A percentile compares a stretch with the other conserved stretches of the same genome.
Evolutionary conservation across 2,329 filamentous ascomycete genomes (phyloP).

Genomic region (Neonectria sp.): DNA sequence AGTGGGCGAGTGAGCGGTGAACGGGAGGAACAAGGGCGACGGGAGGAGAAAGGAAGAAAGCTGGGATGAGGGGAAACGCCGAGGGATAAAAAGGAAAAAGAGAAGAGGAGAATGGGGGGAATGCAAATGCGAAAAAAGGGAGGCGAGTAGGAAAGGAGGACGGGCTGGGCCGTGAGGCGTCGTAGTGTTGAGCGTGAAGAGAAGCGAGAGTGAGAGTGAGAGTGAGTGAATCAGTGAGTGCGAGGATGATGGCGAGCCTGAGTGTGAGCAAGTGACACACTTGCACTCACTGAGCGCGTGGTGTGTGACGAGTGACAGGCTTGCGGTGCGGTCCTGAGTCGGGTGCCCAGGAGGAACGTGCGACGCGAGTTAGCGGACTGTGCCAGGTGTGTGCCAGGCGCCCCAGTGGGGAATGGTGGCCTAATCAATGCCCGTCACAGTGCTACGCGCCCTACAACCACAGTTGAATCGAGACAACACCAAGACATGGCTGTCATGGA

Average conservation of each 20-base stretch:
- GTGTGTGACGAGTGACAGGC: conserved; percentile 14
- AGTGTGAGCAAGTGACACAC: conserved; percentile 8
- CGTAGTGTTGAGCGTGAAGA: conserved; percentile 8
- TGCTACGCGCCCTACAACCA: not conserved
- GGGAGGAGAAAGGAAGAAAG: conserved; percentile 14
- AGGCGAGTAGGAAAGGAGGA: conserved; percentile 16
- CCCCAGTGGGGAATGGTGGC: not conserved
- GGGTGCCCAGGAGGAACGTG: conserved; percentile 4
- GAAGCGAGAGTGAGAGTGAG: conserved; percentile 4
- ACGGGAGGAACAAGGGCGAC: conserved; percentile 11
- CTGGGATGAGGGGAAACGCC: not conserved
- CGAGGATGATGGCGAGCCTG: not conserved
- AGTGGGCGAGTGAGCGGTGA: conserved; percentile 19
- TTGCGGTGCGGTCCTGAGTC: not conserved
- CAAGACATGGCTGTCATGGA: too few relatives aligned
- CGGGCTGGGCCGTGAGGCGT: conserved; percentile 15
- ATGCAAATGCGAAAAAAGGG: conserved; percentile 21
- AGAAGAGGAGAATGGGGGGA: conserved; percentile 19
- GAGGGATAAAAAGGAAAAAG: conserved; percentile 14
- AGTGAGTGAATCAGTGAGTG: not conserved
- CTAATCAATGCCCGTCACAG: not conserved
- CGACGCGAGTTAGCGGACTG: conserved; percentile 1
- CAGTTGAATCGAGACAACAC: too few relatives aligned
- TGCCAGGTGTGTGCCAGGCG: conserved; percentile 1
- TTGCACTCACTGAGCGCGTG: conserved; percentile 13